Base-by-base conservation (phyloP, 2,329 filamentous ascomycete genomes). In the Fusarium sp. region DNA sequence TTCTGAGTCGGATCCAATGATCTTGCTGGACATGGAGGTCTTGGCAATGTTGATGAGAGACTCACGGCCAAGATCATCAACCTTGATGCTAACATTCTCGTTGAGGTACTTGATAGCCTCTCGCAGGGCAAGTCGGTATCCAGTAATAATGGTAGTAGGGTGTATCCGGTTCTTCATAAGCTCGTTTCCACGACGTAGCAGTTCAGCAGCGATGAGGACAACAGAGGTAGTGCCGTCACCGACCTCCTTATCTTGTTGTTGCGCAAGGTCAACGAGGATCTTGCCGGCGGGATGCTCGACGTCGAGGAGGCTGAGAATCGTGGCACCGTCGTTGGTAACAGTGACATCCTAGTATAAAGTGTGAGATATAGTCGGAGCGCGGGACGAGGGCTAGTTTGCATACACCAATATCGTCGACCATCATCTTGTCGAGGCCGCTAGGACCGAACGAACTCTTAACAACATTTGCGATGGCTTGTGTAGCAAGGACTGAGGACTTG, bases 131-230 rank as follows among this genome's bases (percentile, higher is more conserved):
- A 99, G 88, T 76, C 96, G 89, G 87, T 99, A 99, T 76, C 96
- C 96, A 66, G 94, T 98, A 79, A 99, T 99, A 82, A 99, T 98
- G 65, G 96, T 99, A 26, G 96, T 99, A 57, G 96, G 96, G 83
- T 99, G 96, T 88, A 99, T 99, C 80, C 94, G 92, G 88, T 98
- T 99, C 87, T 96, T 97, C 92, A 98, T 96, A 71, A 99, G 88
- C 83, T 99, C 96, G 84, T 99, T 99, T 68, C 90, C 96, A 81
- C 96, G 88, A 79, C 92, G 89, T 76, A 99, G 85, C 71, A 99
- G 90, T 84, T 99, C 96, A 65, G 96, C 93, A 52, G 96, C 96
- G 80, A 99, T 97, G 73, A 99, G 88, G 61, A 99, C 96, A 51
- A 99, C 96, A 48, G 95, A 98, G 22, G 96, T 99, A 48, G 96